Percentiles rank a stretch among this genome's conserved stretches.
phyloP scores from a whole-genome alignment of 106 monocot genomes.

The Acorus calamus region DNA sequence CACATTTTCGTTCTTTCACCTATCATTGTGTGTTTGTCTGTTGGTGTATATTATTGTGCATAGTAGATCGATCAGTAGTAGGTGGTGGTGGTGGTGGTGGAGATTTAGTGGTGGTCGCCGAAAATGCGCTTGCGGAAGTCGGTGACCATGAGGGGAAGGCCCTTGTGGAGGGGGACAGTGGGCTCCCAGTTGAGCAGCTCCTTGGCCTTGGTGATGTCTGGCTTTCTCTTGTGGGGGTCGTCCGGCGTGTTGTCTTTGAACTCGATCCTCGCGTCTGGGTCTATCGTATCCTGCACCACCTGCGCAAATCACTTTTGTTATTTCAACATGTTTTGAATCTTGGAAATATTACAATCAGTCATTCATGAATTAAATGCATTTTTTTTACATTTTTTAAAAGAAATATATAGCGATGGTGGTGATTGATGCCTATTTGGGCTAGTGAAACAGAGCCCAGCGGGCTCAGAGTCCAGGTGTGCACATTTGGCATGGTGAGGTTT shows the following conservation, averaged over 20 bases:
- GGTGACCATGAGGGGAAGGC: slow-evolving; percentile 73
- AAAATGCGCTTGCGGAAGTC: slow-evolving; percentile 78
- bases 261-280: slow-evolving; percentile 57
- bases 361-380: too few relatives aligned
- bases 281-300: slow-evolving; percentile 82
- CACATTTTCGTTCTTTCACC: too few relatives aligned
- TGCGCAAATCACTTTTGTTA: neutral
- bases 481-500: too few relatives aligned
- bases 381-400: too few relatives aligned
- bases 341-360: too few relatives aligned
- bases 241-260: slow-evolving; percentile 74
- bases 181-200: slow-evolving; percentile 76
- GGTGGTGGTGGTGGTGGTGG: neutral
- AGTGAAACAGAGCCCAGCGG: too few relatives aligned
- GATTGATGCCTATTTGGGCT: too few relatives aligned
- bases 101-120: slow-evolving; percentile 23
- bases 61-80: neutral
- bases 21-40: too few relatives aligned
- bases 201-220: slow-evolving; percentile 73
- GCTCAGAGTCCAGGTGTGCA: too few relatives aligned
- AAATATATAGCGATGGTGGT: too few relatives aligned
- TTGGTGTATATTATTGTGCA: too few relatives aligned
- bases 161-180: slow-evolving; percentile 45
- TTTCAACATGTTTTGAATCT: neutral
- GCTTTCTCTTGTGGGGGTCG: slow-evolving; percentile 83